Percentiles rank a stretch among this genome's conserved stretches.
phyloP scores from a whole-genome alignment of 306 rosid species.

The Biancaea sappan region DNA sequence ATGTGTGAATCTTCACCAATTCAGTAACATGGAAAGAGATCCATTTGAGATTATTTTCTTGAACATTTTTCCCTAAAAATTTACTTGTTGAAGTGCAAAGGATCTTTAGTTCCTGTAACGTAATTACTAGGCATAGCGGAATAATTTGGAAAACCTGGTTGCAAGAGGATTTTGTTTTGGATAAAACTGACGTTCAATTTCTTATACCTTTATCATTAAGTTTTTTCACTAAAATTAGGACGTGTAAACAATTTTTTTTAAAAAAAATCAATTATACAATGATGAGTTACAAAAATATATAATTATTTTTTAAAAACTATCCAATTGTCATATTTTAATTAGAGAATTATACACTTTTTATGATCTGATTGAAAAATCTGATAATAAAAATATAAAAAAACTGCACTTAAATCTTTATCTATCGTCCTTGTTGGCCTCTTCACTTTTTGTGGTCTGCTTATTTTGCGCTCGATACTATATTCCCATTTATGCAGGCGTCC shows the following conservation, averaged over 20 bases:
- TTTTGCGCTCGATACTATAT: background rate
- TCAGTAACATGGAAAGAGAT: background rate
- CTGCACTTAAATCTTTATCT: too few species aligned
- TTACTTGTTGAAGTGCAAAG: background rate
- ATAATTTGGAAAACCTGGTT: background rate
- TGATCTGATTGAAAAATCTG: too few species aligned
- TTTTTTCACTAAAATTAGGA: too few species aligned
- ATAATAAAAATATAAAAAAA: too few species aligned
- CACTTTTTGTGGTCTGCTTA: background rate
- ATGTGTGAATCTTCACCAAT: background rate
- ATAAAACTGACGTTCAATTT: too few species aligned
- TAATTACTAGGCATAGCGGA: background rate
- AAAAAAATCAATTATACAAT: too few species aligned
- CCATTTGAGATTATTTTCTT: background rate
- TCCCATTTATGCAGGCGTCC: constrained; percentile 41
- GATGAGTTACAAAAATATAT: too few species aligned
- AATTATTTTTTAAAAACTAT: too few species aligned
- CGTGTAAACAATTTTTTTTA: too few species aligned
- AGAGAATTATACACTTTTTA: too few species aligned
- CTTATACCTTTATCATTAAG: too few species aligned
- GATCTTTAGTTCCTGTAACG: background rate
- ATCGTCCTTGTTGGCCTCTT: background rate
- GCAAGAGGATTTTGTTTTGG: background rate
- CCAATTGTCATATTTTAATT: too few species aligned
- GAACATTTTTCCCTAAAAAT: background rate